Conservation (phyloP, 345 rosid species). For the Populus alba region DNA sequence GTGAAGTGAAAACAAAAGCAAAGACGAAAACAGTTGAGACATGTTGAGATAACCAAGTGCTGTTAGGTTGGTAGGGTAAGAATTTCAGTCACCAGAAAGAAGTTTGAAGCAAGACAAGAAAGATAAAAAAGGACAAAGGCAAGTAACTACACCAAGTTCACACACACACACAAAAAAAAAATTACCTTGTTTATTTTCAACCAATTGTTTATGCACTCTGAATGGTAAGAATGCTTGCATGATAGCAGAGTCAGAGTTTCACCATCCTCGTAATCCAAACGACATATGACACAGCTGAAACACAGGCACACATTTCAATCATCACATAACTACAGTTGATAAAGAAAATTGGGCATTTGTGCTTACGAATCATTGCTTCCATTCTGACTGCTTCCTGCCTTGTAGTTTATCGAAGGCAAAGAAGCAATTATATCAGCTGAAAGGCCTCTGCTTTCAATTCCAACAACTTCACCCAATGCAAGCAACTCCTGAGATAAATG, state of each 20-base stretch:
- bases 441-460: constrained; percentile 92
- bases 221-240: constrained; percentile 92
- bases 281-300: constrained; percentile 89
- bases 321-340: constrained; percentile 1
- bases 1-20: neutral
- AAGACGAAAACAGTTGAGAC: neutral
- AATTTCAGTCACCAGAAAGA: neutral
- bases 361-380: constrained; percentile 89
- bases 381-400: constrained; percentile 66
- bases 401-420: constrained; percentile 67
- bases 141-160: neutral
- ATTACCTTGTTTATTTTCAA: constrained; percentile 87
- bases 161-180: neutral
- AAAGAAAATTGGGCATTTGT: constrained; percentile 19
- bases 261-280: constrained; percentile 80
- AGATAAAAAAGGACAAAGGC: neutral
- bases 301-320: constrained; percentile 8
- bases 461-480: constrained; percentile 85
- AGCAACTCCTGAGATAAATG: constrained; percentile 64
- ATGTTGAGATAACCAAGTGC: neutral
- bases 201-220: constrained; percentile 94
- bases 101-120: neutral
- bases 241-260: constrained; percentile 78
- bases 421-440: constrained; percentile 76
- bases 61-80: neutral